phyloP scores from a whole-genome alignment of 2,329 filamentous ascomycete genomes.

The Phoma sp. region DNA sequence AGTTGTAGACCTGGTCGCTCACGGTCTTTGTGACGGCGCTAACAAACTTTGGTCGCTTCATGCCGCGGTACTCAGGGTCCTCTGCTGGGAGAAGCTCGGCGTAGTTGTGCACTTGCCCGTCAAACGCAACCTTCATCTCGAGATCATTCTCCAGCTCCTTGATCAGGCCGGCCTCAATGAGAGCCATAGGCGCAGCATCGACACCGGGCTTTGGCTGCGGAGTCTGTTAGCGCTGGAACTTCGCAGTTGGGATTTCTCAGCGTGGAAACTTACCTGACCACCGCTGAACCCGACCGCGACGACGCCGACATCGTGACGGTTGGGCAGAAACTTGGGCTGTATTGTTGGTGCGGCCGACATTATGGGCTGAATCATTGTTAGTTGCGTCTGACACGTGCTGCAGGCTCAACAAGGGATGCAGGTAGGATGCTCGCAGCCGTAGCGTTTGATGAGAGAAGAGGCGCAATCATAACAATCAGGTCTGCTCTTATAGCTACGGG shows the following conservation, averaged over 20 bases:
- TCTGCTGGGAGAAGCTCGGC: constrained; percentile 70
- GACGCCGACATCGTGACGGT: constrained; percentile 81
- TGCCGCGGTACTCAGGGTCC: constrained; percentile 83
- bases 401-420: constrained; percentile 2
- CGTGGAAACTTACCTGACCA: constrained; percentile 72
- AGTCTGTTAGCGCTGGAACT: constrained; percentile 13
- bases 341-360: constrained; percentile 66
- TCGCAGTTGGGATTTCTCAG: not conserved
- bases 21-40: constrained; percentile 83
- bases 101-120: constrained; percentile 83
- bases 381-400: constrained; percentile 3
- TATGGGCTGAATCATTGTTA: constrained; percentile 3
- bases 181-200: constrained; percentile 84
- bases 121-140: constrained; percentile 85
- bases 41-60: constrained; percentile 92
- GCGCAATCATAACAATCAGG: not conserved
- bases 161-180: constrained; percentile 88
- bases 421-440: not conserved
- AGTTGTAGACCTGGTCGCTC: constrained; percentile 82
- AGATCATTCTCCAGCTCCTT: constrained; percentile 83
- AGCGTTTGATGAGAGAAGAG: not conserved
- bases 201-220: constrained; percentile 84
- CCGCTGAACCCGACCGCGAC: constrained; percentile 96
- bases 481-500: not conserved
- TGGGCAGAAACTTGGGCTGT: constrained; percentile 76